These are phyloP conservation scores for Sphagnum magellanicum DNA, from an alignment of 228 moss, liverwort and hornwort species.

Conservation along the genomic window DNA sequence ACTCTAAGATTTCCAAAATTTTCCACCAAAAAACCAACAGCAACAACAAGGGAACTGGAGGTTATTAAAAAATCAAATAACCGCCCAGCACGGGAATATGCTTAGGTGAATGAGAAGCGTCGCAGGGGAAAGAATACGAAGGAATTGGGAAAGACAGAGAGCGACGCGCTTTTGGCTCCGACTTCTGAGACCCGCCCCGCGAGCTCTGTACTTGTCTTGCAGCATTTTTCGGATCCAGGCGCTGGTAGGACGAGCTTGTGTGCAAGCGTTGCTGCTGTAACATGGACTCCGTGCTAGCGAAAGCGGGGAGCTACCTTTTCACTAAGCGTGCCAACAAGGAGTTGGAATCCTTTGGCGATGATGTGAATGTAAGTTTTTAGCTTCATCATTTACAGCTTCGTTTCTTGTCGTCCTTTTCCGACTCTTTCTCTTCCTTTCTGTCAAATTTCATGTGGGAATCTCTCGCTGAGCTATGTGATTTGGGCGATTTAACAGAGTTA, in stretches of 20 bases:
- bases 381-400: not conserved
- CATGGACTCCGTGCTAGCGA: slow-evolving; percentile 36
- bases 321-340: slow-evolving; percentile 42
- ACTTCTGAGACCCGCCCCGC: too few relatives aligned
- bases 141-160: not conserved
- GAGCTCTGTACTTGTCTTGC: too few relatives aligned
- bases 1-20: too few relatives aligned
- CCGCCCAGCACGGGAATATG: too few relatives aligned
- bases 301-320: slow-evolving; percentile 53
- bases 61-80: too few relatives aligned
- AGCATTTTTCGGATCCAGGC: not conserved
- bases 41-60: too few relatives aligned
- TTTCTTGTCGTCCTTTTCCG: not conserved
- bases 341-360: slow-evolving; percentile 41
- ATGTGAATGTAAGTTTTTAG: slow-evolving; percentile 30
- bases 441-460: not conserved
- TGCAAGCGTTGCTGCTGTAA: not conserved
- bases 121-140: not conserved
- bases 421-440: not conserved
- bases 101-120: too few relatives aligned
- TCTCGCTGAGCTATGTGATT: not conserved
- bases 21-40: too few relatives aligned
- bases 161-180: not conserved
- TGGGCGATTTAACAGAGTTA: too few relatives aligned
- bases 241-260: not conserved